These are phyloP conservation scores for Puccinia hordei DNA, from an alignment of 1,284 basidiomycete species.

Conservation along the genomic window DNA sequence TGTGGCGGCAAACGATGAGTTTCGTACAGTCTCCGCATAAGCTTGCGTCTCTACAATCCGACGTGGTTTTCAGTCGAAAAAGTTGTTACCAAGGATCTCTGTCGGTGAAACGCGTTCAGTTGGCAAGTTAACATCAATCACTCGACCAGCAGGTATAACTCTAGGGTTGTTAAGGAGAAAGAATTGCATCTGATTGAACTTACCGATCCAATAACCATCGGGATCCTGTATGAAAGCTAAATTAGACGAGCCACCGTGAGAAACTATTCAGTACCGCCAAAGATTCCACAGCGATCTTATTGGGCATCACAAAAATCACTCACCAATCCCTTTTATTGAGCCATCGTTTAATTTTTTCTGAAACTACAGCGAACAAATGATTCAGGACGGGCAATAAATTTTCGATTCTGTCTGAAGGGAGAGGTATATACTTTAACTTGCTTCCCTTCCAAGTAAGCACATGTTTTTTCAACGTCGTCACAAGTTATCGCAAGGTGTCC, in stretches of 20 bases:
- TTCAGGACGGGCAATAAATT: not conserved
- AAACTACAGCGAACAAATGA: conserved; percentile 63
- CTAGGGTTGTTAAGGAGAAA: not conserved
- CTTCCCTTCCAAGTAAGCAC: conserved; percentile 77
- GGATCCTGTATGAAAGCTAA: conserved; percentile 89
- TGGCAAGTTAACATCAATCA: not conserved
- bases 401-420: not conserved
- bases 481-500: conserved; percentile 75
- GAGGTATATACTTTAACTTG: conserved; percentile 64
- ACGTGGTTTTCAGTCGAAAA: conserved; percentile 1
- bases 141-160: too few relatives aligned
- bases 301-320: not conserved
- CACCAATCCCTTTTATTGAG: conserved; percentile 67
- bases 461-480: conserved; percentile 79
- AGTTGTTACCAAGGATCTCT: conserved; percentile 5
- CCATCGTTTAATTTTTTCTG: conserved; percentile 86
- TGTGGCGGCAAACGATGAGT: too few relatives aligned
- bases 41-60: too few relatives aligned
- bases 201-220: conserved; percentile 51
- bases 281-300: conserved; percentile 13
- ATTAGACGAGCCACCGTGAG: not conserved
- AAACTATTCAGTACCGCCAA: not conserved
- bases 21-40: too few relatives aligned
- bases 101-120: not conserved
- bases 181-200: conserved; percentile 4